Evolutionary conservation across 331 rosid species (phyloP).

Genomic region (Malus hybrid): DNA sequence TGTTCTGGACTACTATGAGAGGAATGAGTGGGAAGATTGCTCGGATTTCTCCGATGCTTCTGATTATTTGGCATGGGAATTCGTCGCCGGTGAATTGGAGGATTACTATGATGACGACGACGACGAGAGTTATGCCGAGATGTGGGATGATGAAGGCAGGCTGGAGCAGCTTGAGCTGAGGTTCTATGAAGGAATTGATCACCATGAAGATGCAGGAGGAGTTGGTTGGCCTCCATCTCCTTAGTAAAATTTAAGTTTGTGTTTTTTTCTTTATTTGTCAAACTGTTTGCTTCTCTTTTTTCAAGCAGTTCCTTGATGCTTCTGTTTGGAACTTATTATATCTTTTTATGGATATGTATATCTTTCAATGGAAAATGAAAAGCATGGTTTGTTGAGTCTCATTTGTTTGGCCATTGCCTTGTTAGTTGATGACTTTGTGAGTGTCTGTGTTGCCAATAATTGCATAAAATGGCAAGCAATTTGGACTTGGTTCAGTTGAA

Average conservation of each 20-base stretch:
- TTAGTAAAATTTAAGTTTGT: constrained; percentile 9
- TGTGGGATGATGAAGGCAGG: constrained; percentile 67
- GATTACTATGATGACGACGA: constrained; percentile 63
- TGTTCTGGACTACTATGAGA: constrained; percentile 44
- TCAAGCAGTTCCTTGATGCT: constrained; percentile 21
- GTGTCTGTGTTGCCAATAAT: background rate
- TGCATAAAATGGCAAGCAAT: background rate
- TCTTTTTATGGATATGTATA: constrained; percentile 23
- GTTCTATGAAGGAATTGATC: constrained; percentile 66
- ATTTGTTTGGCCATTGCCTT: background rate
- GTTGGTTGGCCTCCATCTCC: constrained; percentile 88
- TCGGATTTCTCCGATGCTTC: constrained; percentile 67
- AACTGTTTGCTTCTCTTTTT: constrained; percentile 25
- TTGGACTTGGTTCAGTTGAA: background rate
- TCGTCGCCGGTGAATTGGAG: constrained; percentile 40
- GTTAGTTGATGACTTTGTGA: background rate
- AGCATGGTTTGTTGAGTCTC: constrained; percentile 25
- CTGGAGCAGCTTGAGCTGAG: constrained; percentile 76
- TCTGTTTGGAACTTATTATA: constrained; percentile 28
- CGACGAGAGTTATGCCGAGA: constrained; percentile 49
- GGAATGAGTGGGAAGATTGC: constrained; percentile 74
- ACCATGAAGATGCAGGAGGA: constrained; percentile 43
- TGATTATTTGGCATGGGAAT: constrained; percentile 72
- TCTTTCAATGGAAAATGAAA: constrained; percentile 21
- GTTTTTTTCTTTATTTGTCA: constrained; percentile 13